phyloP scores from a whole-genome alignment of 1,284 basidiomycete genomes.

The Fomes fomentarius region DNA sequence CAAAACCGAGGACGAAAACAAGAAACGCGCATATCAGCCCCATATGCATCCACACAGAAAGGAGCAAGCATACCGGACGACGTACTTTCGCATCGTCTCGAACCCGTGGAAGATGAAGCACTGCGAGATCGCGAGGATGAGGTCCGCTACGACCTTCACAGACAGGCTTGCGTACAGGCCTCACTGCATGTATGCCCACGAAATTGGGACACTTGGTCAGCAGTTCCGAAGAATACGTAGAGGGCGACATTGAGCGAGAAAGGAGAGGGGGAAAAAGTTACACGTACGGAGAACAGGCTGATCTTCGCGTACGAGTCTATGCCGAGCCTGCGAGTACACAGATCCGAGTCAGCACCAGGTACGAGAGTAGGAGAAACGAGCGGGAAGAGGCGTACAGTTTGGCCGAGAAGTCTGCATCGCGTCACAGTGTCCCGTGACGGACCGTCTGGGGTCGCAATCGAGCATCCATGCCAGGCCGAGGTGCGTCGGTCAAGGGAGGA shows the following conservation, averaged over 20 bases:
- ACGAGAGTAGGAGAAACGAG: neutral
- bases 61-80: neutral
- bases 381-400: conserved; percentile 20
- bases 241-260: too few relatives aligned
- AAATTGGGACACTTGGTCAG: too few relatives aligned
- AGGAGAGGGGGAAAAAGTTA: neutral
- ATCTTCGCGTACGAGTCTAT: conserved; percentile 17
- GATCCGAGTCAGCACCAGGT: neutral
- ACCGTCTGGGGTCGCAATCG: too few relatives aligned
- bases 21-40: neutral
- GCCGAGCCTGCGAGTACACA: conserved; percentile 7
- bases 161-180: conserved; percentile 26
- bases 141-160: conserved; percentile 23
- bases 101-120: conserved; percentile 24
- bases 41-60: neutral
- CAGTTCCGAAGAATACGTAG: too few relatives aligned
- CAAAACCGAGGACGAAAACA: neutral
- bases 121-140: conserved; percentile 25
- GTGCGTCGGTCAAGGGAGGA: neutral
- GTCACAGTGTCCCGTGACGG: too few relatives aligned
- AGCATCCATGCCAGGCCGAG: too few relatives aligned
- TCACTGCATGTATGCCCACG: conserved; percentile 12
- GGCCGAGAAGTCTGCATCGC: conserved; percentile 21
- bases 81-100: conserved; percentile 26
- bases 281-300: conserved; percentile 21